Percentiles rank a stretch among this genome's conserved stretches.
Conservation (phyloP, 2,329 filamentous ascomycete species). For the Fusarium brevicatenulatum region DNA sequence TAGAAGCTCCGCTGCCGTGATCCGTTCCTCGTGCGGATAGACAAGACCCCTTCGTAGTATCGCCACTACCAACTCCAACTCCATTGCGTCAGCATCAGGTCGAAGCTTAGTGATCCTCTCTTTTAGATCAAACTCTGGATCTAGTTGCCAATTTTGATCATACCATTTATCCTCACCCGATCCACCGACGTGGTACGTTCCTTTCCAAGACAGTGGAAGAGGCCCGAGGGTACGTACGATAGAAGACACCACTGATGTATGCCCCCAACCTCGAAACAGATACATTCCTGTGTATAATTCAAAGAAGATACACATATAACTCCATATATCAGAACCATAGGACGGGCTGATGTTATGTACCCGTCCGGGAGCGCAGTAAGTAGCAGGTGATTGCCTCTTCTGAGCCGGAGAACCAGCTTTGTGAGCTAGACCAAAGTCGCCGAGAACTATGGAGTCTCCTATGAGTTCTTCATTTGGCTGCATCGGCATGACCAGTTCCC, state of each 20-base stretch:
- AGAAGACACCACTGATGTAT: background rate
- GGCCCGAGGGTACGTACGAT: fast-evolving
- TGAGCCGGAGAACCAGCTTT: fast-evolving
- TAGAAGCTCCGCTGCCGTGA: background rate
- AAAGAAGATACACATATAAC: background rate
- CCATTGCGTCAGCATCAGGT: fast-evolving
- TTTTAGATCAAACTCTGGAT: fast-evolving
- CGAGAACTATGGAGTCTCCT: background rate
- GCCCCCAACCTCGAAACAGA: background rate
- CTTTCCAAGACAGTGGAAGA: fast-evolving
- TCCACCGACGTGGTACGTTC: fast-evolving
- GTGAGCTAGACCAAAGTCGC: background rate
- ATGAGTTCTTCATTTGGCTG: background rate
- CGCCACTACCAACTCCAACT: background rate
- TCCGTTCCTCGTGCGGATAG: background rate
- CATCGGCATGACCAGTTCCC: fast-evolving
- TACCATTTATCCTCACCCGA: background rate
- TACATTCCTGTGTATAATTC: fast-evolving
- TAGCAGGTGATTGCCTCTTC: background rate
- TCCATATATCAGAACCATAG: background rate
- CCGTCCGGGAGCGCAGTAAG: background rate
- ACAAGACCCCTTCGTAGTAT: background rate
- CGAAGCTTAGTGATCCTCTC: fast-evolving
- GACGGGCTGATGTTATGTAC: background rate
- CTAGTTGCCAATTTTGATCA: fast-evolving